Evolutionary conservation across 805 yeast species (phyloP), one percentile per base, ranked within the genome.

Genomic region (Hanseniaspora vineae): DNA sequence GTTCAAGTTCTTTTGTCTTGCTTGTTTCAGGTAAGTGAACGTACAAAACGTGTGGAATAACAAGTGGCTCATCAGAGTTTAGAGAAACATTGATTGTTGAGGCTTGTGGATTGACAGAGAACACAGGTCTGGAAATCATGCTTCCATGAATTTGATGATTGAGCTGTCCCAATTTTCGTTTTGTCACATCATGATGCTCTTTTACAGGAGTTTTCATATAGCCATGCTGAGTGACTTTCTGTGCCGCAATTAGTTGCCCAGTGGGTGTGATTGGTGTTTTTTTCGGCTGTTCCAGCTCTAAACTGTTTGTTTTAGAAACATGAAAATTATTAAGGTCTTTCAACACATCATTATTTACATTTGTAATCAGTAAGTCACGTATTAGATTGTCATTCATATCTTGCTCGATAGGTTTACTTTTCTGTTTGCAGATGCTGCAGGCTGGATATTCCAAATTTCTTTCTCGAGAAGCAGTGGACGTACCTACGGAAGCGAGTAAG

Each of bases 361-460:
- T 42, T n/a, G 45, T 15, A 19, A 44, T 42, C 18, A 31, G 40
- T 20, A 44, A 31, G 11, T 35, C 23, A 31, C 35, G 44, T 17
- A 54, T 53, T 44, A 66, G 46, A 15, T 54, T 56, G 23, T 62
- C 59, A n/a, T 60, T 15, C 1, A 57, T 49, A 2, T 55, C 56
- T n/a, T 58, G 62, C 42, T 60, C 64, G 3, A 48, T 48, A 5
- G 68, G 68, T n/a, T 50, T 52, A 1, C 59, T 49, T 3, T 39
- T 37, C 14, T 51, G 46, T 6, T 49, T 42, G 50, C 70, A 67
- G 1, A 57, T 39, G 2, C 51, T 47, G 47, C 70, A 66, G 3
- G 40, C 37, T 1, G 69, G 67, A 6, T 50, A 44, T 13, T 51
- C 50, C 12, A 23, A 9, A 12, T 23, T 10, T 17, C 9, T 4